Percentiles rank a stretch among this genome's conserved stretches.
Evolutionary conservation across 2,329 filamentous ascomycete species (phyloP).

Genomic region (Arthrobotrys iridis): DNA sequence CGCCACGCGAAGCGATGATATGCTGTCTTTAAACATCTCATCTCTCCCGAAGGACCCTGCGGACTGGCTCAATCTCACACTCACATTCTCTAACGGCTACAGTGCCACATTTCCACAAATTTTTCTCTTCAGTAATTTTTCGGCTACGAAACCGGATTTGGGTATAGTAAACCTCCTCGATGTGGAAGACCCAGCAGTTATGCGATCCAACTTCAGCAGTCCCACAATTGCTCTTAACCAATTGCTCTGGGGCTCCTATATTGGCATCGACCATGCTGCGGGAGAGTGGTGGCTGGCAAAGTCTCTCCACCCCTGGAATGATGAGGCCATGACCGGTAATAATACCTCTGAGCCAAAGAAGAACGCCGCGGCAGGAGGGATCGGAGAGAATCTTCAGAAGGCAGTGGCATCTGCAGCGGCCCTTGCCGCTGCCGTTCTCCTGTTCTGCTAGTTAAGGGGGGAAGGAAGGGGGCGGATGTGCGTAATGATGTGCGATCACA

Average conservation of each 20-base stretch:
- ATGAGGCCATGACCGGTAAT: background rate
- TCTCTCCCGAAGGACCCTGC: slow-evolving; percentile 3
- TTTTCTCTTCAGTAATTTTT: background rate
- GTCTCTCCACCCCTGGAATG: slow-evolving; percentile 1
- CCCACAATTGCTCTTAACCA: slow-evolving; percentile 5
- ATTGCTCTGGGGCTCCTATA: slow-evolving; percentile 12
- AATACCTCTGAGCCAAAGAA: background rate
- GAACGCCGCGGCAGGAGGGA: background rate
- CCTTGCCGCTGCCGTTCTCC: slow-evolving; percentile 26
- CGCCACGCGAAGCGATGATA: background rate
- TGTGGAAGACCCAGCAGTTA: background rate
- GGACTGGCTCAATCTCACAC: slow-evolving; percentile 3
- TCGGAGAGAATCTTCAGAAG: slow-evolving; percentile 13
- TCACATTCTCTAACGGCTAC: slow-evolving; percentile 28
- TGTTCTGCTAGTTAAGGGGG: slow-evolving; percentile 27
- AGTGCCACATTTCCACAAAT: background rate
- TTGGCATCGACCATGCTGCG: slow-evolving; percentile 30
- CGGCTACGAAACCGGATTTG: background rate
- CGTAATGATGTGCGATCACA: background rate
- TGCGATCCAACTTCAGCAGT: background rate
- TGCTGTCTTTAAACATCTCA: background rate
- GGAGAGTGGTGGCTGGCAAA: slow-evolving; percentile 33
- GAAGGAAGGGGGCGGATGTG: background rate
- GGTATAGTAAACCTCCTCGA: background rate
- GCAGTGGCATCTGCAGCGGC: slow-evolving; percentile 8